Percentiles rank a stretch among this genome's conserved stretches.
Conservation (phyloP, 352 stramenopile genomes). For the Phytophthora quininea region DNA sequence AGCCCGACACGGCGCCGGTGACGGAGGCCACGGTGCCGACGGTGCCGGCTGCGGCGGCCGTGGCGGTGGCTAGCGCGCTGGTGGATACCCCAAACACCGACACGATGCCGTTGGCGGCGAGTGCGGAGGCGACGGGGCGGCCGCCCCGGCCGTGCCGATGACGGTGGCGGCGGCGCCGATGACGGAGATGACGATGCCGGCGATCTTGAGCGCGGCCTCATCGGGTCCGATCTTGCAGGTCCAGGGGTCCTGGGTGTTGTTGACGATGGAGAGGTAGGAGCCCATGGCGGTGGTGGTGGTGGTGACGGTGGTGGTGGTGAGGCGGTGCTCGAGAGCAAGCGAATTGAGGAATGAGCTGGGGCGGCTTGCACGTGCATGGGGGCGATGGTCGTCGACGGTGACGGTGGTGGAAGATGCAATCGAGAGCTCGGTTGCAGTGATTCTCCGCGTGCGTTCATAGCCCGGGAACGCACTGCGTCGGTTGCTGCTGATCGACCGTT, state of each 20-base stretch:
- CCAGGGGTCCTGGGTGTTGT: slow-evolving; percentile 49
- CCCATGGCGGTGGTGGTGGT: slow-evolving; percentile 27
- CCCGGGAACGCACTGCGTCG: not conserved
- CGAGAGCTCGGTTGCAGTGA: not conserved
- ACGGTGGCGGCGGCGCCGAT: slow-evolving; percentile 22
- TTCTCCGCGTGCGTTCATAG: too few relatives aligned
- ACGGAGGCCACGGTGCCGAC: slow-evolving; percentile 17
- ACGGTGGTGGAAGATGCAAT: not conserved
- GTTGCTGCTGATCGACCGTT: not conserved
- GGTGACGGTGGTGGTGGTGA: not conserved
- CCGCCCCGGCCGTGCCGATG: slow-evolving; percentile 36
- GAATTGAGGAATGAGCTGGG: slow-evolving; percentile 22
- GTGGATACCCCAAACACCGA: slow-evolving; percentile 45
- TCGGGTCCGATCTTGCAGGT: slow-evolving; percentile 49
- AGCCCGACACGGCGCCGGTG: slow-evolving; percentile 28
- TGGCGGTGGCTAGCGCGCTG: slow-evolving; percentile 24
- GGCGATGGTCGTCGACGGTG: not conserved
- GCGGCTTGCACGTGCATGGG: not conserved
- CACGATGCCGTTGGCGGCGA: slow-evolving; percentile 30
- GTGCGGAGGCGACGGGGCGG: slow-evolving; percentile 29
- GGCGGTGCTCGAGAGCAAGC: slow-evolving; percentile 5
- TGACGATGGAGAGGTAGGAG: slow-evolving; percentile 54
- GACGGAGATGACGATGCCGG: slow-evolving; percentile 15
- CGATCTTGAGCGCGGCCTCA: slow-evolving; percentile 47
- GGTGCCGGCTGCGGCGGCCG: slow-evolving; percentile 18